Evolutionary conservation across 2,329 filamentous ascomycete genomes (phyloP), one percentile per base, ranked within the genome.

Genomic region (Trichoderma cornu-damae): DNA sequence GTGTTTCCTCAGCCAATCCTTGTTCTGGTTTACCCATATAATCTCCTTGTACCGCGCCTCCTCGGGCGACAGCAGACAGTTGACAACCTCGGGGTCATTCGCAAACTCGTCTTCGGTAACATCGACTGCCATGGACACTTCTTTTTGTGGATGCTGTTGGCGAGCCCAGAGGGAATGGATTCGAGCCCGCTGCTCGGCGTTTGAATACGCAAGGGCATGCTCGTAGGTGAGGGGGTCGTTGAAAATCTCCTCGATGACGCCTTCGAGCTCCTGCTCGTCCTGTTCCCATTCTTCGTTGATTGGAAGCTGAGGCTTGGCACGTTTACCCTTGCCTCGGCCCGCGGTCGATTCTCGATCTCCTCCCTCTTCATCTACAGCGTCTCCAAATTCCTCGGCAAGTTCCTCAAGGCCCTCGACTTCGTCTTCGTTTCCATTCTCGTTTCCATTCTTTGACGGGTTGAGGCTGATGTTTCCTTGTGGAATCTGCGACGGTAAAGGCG

Each of bases 21-120:
- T 91, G 72, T 99, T 97, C 68, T 92, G 86, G 59, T 93, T 92
- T 42, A 96, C 85, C 94, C 94, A 99, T 52, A 97, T 89, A 59
- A 85, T 84, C 70, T 96, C 92, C 70, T 96, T 97, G 67, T 91
- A 83, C 32, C 82, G 82, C 2, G 86, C 83, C 73, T 97, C 92
- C 3, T 84, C 82, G 1, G 86, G 81, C 0, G 80, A 82, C 4
- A 97, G 79, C 34, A 91, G 73, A 67, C 92, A 96, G 65, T 88
- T 88, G 59, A 81, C 76, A 4, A 99, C 90, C 70, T 99, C 94
- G 0, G 86, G 87, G 61, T 99, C 94, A 64, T 95, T 85, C 35
- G 86, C 89, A 66, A 97, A 96, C 67, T 96, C 92, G 58, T 88
- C 82, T 58, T 89, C 88, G 50, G 81, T 84, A 18, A 95, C 86